A percentile compares a stretch with the other conserved stretches of the same genome.
These are phyloP conservation scores for Elsinoe australis DNA, from an alignment of 2,329 filamentous ascomycete genomes.

Conservation along the genomic window DNA sequence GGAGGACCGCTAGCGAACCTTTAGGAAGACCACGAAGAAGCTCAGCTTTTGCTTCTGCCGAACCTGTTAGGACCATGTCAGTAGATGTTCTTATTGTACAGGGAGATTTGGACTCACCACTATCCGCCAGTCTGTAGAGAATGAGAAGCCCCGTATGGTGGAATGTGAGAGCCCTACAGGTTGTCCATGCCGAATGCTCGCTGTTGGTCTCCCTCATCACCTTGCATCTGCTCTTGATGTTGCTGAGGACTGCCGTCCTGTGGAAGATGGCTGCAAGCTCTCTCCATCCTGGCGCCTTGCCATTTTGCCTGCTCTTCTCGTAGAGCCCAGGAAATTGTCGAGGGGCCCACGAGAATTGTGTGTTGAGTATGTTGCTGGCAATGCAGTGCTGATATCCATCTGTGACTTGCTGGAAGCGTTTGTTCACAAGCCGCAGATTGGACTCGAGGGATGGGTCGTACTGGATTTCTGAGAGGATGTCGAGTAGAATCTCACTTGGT, in stretches of 20 bases:
- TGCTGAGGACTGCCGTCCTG: conserved; percentile 22
- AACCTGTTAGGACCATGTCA: conserved; percentile 4
- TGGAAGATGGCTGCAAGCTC: conserved; percentile 20
- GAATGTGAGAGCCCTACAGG: conserved; percentile 27
- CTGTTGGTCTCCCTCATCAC: conserved; percentile 23
- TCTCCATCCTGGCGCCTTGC: conserved; percentile 13
- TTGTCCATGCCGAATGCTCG: conserved; percentile 28
- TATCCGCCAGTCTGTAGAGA: conserved; percentile 29
- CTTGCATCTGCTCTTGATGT: conserved; percentile 27
- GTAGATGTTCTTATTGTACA: neutral
- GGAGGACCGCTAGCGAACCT: conserved; percentile 28
- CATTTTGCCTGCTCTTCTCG: conserved; percentile 12
- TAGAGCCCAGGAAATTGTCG: conserved; percentile 24
- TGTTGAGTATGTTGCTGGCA: conserved; percentile 23
- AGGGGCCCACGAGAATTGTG: conserved; percentile 19
- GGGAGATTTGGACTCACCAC: conserved; percentile 12
- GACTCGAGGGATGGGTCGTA: conserved; percentile 23
- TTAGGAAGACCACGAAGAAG: conserved; percentile 26
- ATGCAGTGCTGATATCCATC: conserved; percentile 27
- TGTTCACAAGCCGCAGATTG: conserved; percentile 25
- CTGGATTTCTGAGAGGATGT: conserved; percentile 25
- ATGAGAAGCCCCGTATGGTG: conserved; percentile 29
- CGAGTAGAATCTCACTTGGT: conserved; percentile 27
- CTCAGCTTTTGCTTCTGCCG: conserved; percentile 19
- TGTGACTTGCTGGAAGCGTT: conserved; percentile 25